Evolutionary conservation across 2,329 filamentous ascomycete species (phyloP).

Genomic region (Claviceps sp.): DNA sequence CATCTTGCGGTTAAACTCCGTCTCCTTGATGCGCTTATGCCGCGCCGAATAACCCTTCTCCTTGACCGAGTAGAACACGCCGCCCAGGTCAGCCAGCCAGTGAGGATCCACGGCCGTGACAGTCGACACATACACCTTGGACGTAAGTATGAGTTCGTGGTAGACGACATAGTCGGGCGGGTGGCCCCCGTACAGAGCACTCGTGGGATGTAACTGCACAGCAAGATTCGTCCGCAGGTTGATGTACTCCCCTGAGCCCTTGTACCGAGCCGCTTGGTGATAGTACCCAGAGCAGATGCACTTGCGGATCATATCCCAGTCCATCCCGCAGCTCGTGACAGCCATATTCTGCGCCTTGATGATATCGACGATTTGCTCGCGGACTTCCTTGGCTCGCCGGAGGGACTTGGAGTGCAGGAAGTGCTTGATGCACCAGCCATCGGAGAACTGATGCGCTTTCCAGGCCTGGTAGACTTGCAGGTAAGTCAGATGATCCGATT

Average conservation of each 20-base stretch:
- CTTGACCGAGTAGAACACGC: slow-evolving; percentile 94
- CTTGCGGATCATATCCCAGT: slow-evolving; percentile 91
- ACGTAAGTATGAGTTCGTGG: slow-evolving; percentile 92
- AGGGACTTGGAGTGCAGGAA: slow-evolving; percentile 94
- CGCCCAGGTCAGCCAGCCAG: slow-evolving; percentile 92
- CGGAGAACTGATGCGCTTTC: slow-evolving; percentile 79
- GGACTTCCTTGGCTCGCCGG: slow-evolving; percentile 81
- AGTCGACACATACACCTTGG: slow-evolving; percentile 95
- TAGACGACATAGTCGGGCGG: slow-evolving; percentile 96
- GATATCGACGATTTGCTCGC: slow-evolving; percentile 86
- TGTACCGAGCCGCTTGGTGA: slow-evolving; percentile 90
- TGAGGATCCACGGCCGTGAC: slow-evolving; percentile 93
- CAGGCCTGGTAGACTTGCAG: slow-evolving; percentile 94
- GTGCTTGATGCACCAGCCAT: slow-evolving; percentile 85
- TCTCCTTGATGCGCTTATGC: slow-evolving; percentile 77
- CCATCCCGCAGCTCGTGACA: slow-evolving; percentile 78
- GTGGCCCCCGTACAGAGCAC: slow-evolving; percentile 86
- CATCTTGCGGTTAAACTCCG: slow-evolving; percentile 83
- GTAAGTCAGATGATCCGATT: slow-evolving; percentile 91
- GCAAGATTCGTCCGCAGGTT: slow-evolving; percentile 91
- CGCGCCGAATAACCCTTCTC: slow-evolving; percentile 90
- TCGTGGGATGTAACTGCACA: slow-evolving; percentile 88
- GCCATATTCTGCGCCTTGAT: slow-evolving; percentile 89
- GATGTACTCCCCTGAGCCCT: slow-evolving; percentile 93
- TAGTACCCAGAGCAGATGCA: slow-evolving; percentile 98